Evolutionary conservation across 495 filamentous ascomycete species (phyloP).

Genomic region (Terfezia boudieri): DNA sequence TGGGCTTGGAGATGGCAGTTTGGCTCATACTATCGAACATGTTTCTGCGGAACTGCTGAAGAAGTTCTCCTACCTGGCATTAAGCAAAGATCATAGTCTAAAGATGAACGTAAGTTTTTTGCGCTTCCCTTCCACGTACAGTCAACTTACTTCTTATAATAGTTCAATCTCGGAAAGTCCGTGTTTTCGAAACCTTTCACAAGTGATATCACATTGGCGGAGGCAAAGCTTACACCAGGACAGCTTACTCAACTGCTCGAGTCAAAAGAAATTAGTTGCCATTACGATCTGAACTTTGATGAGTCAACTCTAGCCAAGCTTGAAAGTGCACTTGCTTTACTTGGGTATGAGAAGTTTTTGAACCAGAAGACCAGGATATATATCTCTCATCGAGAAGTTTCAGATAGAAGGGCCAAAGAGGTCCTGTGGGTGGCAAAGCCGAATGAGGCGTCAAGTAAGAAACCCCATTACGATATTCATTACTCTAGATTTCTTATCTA

Average conservation of each 20-base stretch:
- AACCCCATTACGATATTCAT: too few species aligned
- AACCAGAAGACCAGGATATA: not conserved
- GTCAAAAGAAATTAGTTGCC: not conserved
- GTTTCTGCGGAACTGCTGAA: not conserved
- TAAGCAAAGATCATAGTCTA: not conserved
- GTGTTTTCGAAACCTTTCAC: not conserved
- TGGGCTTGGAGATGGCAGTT: too few species aligned
- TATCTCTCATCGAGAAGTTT: not conserved
- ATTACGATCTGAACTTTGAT: not conserved
- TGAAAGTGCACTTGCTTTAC: not conserved
- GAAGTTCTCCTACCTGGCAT: not conserved
- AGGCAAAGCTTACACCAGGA: not conserved
- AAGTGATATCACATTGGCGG: not conserved
- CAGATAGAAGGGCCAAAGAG: not conserved
- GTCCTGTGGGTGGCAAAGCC: not conserved
- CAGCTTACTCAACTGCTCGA: not conserved
- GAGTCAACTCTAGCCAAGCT: not conserved
- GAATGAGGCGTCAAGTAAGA: too few species aligned
- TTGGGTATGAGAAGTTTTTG: not conserved
- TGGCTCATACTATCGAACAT: too few species aligned
- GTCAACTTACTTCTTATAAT: not conserved
- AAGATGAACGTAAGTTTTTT: too few species aligned
- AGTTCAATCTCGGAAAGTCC: not conserved
- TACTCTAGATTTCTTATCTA: too few species aligned
- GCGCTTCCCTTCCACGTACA: too few species aligned